Percentiles rank a stretch among this genome's conserved stretches.
phyloP scores from a whole-genome alignment of 495 filamentous ascomycete genomes.

The Podospora conica region DNA sequence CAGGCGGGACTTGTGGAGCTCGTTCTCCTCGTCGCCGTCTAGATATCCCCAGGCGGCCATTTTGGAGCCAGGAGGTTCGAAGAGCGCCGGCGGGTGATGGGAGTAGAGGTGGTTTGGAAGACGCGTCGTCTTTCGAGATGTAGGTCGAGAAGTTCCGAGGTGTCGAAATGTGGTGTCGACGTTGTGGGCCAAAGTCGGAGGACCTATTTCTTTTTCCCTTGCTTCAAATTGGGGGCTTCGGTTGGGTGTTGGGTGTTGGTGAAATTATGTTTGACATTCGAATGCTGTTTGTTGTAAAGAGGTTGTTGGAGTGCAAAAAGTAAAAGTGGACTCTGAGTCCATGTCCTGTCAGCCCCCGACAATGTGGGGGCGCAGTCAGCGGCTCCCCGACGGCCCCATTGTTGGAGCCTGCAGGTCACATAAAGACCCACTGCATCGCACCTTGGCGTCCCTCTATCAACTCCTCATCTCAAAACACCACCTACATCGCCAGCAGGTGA shows the following conservation, averaged over 20 bases:
- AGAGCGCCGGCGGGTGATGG: neutral
- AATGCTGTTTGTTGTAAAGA: neutral
- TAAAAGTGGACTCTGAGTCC: neutral
- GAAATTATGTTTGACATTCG: neutral
- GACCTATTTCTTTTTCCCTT: neutral
- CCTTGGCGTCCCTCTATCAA: neutral
- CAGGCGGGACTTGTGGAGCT: slow-evolving; percentile 84
- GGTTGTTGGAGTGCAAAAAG: neutral
- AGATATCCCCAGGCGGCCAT: slow-evolving; percentile 38
- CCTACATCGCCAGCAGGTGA: neutral
- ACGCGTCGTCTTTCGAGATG: neutral
- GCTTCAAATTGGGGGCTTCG: neutral
- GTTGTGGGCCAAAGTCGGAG: neutral
- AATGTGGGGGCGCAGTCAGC: neutral
- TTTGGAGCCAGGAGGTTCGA: neutral
- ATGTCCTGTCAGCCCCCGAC: neutral
- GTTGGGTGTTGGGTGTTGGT: neutral
- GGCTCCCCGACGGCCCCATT: neutral
- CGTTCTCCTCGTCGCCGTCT: slow-evolving; percentile 58
- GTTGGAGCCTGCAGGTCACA: neutral
- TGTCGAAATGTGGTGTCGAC: neutral
- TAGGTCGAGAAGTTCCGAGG: neutral
- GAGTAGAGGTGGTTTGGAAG: neutral
- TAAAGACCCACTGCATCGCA: neutral
- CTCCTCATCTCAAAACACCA: neutral